Evolutionary conservation across 1,284 basidiomycete species (phyloP).

Genomic region (Fomitopsis palustris): DNA sequence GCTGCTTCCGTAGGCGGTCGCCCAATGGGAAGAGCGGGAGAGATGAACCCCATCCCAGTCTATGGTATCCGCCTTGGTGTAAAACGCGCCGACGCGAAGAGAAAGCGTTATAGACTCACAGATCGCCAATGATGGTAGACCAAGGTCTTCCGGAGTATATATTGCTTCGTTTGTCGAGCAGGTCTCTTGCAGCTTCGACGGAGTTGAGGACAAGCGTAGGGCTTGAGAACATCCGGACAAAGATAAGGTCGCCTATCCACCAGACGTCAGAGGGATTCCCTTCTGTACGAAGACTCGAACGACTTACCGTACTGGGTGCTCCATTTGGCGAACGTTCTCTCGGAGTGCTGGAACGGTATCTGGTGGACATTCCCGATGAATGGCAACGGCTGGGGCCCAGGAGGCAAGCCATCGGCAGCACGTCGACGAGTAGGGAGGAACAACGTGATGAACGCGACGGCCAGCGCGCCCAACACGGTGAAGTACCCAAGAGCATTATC

Average conservation of each 20-base stretch:
- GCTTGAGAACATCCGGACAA: conserved; percentile 28
- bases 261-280: background rate
- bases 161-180: conserved; percentile 44
- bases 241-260: conserved; percentile 5
- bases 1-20: background rate
- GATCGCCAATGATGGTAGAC: background rate
- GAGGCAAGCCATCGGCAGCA: background rate
- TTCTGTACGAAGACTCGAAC: too few species aligned
- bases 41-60: too few species aligned
- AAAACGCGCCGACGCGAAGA: background rate
- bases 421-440: background rate
- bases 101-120: background rate
- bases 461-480: too few species aligned
- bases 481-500: background rate
- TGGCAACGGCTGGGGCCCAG: background rate
- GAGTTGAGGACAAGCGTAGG: conserved; percentile 8
- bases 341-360: background rate
- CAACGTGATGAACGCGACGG: too few species aligned
- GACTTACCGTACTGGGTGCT: conserved; percentile 18
- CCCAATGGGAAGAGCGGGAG: background rate
- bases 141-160: conserved; percentile 38
- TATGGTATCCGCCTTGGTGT: background rate
- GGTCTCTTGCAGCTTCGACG: conserved; percentile 43
- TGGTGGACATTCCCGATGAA: background rate
- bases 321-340: conserved; percentile 12